Evolutionary conservation across 352 stramenopile genomes (phyloP).

Genomic region (Phytophthora uliginosa): DNA sequence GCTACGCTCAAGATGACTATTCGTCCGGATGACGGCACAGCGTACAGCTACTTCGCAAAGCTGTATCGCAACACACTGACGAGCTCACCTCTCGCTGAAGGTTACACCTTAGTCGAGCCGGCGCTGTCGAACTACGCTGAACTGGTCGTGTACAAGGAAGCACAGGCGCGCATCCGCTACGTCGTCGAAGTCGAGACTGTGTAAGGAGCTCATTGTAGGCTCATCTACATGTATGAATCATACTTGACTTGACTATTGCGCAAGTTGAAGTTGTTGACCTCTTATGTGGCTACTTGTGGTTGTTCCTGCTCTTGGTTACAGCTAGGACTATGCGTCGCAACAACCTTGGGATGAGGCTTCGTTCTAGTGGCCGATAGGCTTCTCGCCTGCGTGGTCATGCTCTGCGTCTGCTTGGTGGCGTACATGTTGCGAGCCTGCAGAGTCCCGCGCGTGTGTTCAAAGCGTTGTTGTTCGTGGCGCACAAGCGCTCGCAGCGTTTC

Average conservation of each 20-base stretch:
- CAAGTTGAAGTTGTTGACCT: constrained; percentile 16
- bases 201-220: background rate
- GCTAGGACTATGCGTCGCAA: constrained; percentile 3
- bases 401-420: constrained; percentile 60
- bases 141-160: constrained; percentile 83
- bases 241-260: constrained; percentile 2
- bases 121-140: constrained; percentile 60
- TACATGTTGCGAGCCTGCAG: constrained; percentile 77
- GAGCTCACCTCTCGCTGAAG: constrained; percentile 18
- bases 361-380: constrained; percentile 10
- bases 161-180: constrained; percentile 78
- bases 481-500: constrained; percentile 68
- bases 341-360: constrained; percentile 17
- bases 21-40: constrained; percentile 14
- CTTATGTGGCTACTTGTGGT: constrained; percentile 20
- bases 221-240: background rate
- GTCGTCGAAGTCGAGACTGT: constrained; percentile 75
- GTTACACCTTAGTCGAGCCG: constrained; percentile 27
- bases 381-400: constrained; percentile 47
- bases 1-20: constrained; percentile 39
- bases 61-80: constrained; percentile 61
- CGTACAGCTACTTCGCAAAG: constrained; percentile 55
- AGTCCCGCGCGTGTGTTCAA: constrained; percentile 61
- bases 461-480: constrained; percentile 71
- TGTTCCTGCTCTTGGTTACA: constrained; percentile 37